Base-by-base conservation (phyloP, 805 yeast genomes). In the Sugiyamaella qingdaonensis region DNA sequence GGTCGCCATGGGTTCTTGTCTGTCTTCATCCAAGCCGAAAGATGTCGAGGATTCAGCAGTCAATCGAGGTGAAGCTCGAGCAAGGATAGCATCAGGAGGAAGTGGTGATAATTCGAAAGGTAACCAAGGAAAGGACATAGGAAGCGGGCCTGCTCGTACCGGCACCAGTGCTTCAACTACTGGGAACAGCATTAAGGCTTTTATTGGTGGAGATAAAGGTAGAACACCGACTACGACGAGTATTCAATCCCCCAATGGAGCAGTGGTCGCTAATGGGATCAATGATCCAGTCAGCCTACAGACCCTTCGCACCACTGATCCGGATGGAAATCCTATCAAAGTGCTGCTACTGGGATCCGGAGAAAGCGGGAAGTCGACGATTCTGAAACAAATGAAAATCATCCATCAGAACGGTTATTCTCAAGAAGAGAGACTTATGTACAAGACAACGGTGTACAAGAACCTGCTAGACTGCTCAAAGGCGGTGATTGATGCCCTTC, bases 291-390 rank as follows among this genome's bases (percentile, higher is more conserved):
- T 24, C 29, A 39, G 13, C 10, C 4, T 19, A 21, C 43, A 39
- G 24, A 14, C 21, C 4, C 14, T 39, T 3, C 11, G 24, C 24
- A 16, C 43, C 19, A 16, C 16, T 13, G 43, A 21, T 14, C 24
- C 43, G 4, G 43, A 5, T 39, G 43, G 43, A n/a, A 39, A 39
- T 19, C 43, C 43, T 39, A 16, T 39, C 21, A 90, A 90, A 66
- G 83, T 91, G 46, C 73, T 91, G 35, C 73, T 91, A 33, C 61
- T 73, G 7, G 77, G 99, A 4, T 86, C 97, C 0, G 99, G 98
- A 13, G 95, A 86, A 64, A 77, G 84, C 56, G 95, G 95, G 3
- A 87, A 86, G 64, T 83, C 90, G 7, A 86, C 95, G 14, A 82
- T 86, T 50, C 79, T 87, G 50, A 87, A 86, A 66, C 95, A 86